These are phyloP conservation scores for Picochlorum sp. DNA, from an alignment of 139 green algal genomes.

Conservation along the genomic window DNA sequence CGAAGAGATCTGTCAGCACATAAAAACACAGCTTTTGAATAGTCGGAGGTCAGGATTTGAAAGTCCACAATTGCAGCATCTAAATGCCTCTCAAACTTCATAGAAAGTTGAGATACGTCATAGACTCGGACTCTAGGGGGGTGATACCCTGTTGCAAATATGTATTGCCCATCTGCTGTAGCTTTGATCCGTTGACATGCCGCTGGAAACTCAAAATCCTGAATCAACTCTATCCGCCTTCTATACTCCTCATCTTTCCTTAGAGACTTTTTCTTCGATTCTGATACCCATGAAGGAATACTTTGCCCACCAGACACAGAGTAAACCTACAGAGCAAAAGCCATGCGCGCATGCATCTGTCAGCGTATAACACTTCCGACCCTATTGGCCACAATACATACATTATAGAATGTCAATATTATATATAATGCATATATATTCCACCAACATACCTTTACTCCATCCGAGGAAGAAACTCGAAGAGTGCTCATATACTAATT, in stretches of 20 bases:
- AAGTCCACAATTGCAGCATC: constrained; percentile 93
- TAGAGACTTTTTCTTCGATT: constrained; percentile 74
- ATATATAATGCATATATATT: neutral
- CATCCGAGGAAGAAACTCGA: constrained; percentile 76
- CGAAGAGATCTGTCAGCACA: constrained; percentile 71
- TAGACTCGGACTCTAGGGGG: constrained; percentile 62
- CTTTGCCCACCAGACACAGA: constrained; percentile 75
- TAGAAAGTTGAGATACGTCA: constrained; percentile 82
- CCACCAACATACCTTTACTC: constrained; percentile 20
- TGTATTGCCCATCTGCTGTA: constrained; percentile 73
- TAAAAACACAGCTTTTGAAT: constrained; percentile 88
- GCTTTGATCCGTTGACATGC: constrained; percentile 77
- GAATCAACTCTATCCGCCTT: constrained; percentile 66
- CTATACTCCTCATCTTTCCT: constrained; percentile 73
- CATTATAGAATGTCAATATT: neutral
- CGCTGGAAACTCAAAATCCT: constrained; percentile 81
- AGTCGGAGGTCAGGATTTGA: constrained; percentile 86
- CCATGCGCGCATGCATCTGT: neutral
- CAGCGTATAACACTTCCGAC: neutral
- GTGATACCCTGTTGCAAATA: constrained; percentile 79
- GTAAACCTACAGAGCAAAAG: constrained; percentile 60
- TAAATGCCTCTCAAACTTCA: constrained; percentile 95
- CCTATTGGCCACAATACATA: neutral
- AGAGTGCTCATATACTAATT: too few relatives aligned
- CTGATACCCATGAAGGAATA: constrained; percentile 78